A percentile compares a stretch with the other conserved stretches of the same genome.
phyloP scores from a whole-genome alignment of 208 protist genomes.

The Angomonas deanei region DNA sequence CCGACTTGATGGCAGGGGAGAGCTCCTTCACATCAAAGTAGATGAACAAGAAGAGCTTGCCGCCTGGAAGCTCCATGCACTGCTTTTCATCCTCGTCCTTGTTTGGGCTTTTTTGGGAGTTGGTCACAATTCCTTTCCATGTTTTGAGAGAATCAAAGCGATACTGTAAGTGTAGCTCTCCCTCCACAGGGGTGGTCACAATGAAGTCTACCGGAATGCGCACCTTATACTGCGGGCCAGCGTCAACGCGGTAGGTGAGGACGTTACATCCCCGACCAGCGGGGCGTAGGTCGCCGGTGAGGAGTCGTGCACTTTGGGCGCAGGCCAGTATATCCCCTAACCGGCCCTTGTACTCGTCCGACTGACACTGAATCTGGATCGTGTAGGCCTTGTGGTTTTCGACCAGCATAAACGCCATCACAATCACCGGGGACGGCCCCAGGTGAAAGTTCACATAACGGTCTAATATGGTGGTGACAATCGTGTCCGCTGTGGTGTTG shows the following conservation, averaged over 20 bases:
- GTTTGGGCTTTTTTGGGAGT: neutral
- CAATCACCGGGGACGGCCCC: slow-evolving; percentile 36
- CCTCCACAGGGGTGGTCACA: neutral
- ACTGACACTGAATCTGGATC: slow-evolving; percentile 43
- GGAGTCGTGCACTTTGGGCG: slow-evolving; percentile 40
- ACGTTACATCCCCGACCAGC: neutral
- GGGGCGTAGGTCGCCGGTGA: neutral
- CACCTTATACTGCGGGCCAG: slow-evolving; percentile 8
- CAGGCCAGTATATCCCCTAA: slow-evolving; percentile 39
- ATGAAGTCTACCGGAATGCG: slow-evolving; percentile 8
- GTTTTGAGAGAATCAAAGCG: neutral
- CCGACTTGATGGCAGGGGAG: neutral
- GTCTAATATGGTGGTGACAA: slow-evolving; percentile 63
- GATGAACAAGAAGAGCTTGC: slow-evolving; percentile 3
- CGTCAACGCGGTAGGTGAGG: neutral
- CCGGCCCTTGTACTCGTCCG: slow-evolving; percentile 30
- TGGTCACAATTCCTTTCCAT: slow-evolving; percentile 6
- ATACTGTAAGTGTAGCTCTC: neutral
- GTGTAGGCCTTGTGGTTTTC: slow-evolving; percentile 32
- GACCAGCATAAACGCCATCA: slow-evolving; percentile 42
- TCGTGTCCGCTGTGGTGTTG: slow-evolving; percentile 24
- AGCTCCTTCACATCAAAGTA: slow-evolving; percentile 1
- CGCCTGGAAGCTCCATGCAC: neutral
- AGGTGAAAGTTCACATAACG: slow-evolving; percentile 33
- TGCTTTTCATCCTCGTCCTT: slow-evolving; percentile 2